Percentiles rank a stretch among this genome's conserved stretches.
phyloP scores from a whole-genome alignment of 2,329 filamentous ascomycete genomes.

The Botrytis pseudocinerea region DNA sequence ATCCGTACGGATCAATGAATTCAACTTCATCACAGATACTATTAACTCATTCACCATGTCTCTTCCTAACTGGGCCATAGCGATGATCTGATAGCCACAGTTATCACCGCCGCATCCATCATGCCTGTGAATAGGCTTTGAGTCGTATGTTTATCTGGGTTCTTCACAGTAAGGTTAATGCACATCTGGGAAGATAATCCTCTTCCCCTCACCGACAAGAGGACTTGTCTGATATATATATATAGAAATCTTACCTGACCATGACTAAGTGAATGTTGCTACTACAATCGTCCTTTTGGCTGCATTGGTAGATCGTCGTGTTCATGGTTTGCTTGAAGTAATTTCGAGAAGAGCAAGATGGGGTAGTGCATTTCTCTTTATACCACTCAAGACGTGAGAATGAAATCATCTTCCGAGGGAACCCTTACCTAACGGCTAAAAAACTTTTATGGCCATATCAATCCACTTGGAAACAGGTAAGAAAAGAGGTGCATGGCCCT shows the following conservation, averaged over 20 bases:
- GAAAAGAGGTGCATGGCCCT: too few species aligned
- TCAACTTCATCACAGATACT: neutral
- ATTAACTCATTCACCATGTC: neutral
- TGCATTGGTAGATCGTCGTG: neutral
- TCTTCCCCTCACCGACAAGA: neutral
- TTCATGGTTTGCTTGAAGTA: neutral
- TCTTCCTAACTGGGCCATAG: neutral
- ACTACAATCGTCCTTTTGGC: neutral
- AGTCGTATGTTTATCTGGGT: neutral
- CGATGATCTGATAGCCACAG: neutral
- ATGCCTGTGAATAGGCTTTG: neutral
- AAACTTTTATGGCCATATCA: neutral
- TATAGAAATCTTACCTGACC: neutral
- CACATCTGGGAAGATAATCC: neutral
- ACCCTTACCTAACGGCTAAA: neutral
- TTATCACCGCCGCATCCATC: neutral
- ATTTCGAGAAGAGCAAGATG: neutral
- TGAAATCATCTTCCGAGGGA: neutral
- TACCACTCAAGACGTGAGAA: neutral
- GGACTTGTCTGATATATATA: neutral
- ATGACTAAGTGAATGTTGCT: neutral
- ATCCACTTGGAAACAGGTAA: neutral
- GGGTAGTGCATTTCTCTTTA: neutral
- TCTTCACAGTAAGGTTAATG: neutral
- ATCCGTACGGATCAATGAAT: neutral